Evolutionary conservation across 768 basidiomycete genomes (phyloP), one percentile per base, ranked within the genome.

Genomic region (Mycena polygramma): DNA sequence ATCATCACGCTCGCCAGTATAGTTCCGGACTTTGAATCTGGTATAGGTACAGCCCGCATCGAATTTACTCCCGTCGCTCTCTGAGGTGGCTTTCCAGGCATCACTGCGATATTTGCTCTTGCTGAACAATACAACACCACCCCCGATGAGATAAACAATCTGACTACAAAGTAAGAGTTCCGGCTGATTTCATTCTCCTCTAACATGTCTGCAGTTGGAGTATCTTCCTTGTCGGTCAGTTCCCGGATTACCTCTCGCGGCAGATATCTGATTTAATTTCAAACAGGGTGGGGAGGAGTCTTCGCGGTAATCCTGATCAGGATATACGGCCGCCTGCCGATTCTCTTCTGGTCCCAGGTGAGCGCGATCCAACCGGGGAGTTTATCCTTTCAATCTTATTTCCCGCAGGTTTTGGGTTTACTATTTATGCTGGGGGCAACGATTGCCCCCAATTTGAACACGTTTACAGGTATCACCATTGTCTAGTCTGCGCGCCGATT

Each of bases 21-120:
- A 55, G 85, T 89, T 10, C 89, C 89, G 0, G 89, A 90, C 63
- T 90, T 90, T 67, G 84, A 86, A 69, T 89, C 46, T 5, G 88
- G 85, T 0, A 86, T 89, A 49, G 89, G 81, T 81, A 19, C 43
- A 69, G 24, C 26, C 24, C 30, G 26, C 15, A 53, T 53, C n/a
- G 52, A 24, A 1, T 20, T 17, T 35, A 36, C 53, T 36, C 35
- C n/a, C n/a, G n/a, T 14, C 14, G 7, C 11, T 2, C 20, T 30
- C 63, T 39, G 17, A 58, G 49, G 51, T 37, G 20, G 46, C 45
- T 15, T 60, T 17, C 8, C 37, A 80, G 81, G 89, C 76, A 90
- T 90, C 73, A 87, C 89, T 9, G 75, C 82, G 13, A 84, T 91
- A 35, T 91, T 90, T 63, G 80, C 86, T 0, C 83, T 91, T 8